These are phyloP conservation scores for Dictyophora rubrovolvata DNA, from an alignment of 768 basidiomycete genomes.

Conservation along the genomic window DNA sequence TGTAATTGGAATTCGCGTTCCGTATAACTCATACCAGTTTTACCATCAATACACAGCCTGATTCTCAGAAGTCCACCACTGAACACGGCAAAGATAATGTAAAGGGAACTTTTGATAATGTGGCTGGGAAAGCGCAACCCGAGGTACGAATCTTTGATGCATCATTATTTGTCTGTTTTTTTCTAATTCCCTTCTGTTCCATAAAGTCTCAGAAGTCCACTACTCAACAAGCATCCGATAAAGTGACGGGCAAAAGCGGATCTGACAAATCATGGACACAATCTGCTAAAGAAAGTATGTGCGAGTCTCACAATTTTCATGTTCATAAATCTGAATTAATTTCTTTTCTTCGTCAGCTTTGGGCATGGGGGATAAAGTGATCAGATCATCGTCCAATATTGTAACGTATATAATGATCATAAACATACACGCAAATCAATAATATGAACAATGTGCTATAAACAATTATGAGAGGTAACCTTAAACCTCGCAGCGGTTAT, in stretches of 20 bases:
- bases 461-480: too few species aligned
- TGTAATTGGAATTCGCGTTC: background rate
- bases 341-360: background rate
- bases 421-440: too few species aligned
- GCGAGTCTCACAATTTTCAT: background rate
- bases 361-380: background rate
- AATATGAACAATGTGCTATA: too few species aligned
- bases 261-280: background rate
- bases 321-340: background rate
- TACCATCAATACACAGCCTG: background rate
- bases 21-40: background rate
- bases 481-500: too few species aligned
- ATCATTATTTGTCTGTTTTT: background rate
- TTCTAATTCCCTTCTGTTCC: background rate
- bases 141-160: background rate
- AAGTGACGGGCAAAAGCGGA: background rate
- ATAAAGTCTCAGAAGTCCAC: background rate
- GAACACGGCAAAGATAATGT: background rate
- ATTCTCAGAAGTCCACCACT: background rate
- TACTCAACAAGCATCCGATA: background rate
- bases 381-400: too few species aligned
- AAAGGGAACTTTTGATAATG: background rate
- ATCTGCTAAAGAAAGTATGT: background rate
- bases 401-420: too few species aligned
- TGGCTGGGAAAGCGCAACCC: background rate